Percentiles rank a stretch among this genome's conserved stretches.
These are phyloP conservation scores for Eremothecium gossypii DNA, from an alignment of 1,139 yeast genomes.

Conservation along the genomic window DNA sequence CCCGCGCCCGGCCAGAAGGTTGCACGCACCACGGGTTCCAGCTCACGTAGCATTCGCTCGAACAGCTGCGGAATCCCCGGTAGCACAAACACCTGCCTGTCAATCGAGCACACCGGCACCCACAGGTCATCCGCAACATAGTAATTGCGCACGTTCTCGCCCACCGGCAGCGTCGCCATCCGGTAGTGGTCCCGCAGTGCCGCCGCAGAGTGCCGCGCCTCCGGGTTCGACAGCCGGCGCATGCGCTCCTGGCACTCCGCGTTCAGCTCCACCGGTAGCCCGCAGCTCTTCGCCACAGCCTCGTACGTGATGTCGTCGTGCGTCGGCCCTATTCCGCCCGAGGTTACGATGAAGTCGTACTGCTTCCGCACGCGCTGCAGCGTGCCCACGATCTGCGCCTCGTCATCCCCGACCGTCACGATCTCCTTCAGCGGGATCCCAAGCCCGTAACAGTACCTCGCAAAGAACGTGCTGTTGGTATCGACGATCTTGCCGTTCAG, in stretches of 20 bases:
- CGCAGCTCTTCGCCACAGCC: slow-evolving; percentile 55
- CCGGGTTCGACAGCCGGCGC: slow-evolving; percentile 40
- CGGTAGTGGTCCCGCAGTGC: slow-evolving; percentile 53
- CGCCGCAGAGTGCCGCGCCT: slow-evolving; percentile 34
- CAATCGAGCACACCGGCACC: slow-evolving; percentile 73
- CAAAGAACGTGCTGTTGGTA: slow-evolving; percentile 65
- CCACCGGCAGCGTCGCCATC: slow-evolving; percentile 70
- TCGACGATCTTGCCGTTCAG: slow-evolving; percentile 80
- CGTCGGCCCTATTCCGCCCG: slow-evolving; percentile 83
- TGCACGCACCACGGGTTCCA: slow-evolving; percentile 26
- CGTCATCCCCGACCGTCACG: slow-evolving; percentile 70
- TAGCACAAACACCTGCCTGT: slow-evolving; percentile 53
- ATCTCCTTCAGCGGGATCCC: slow-evolving; percentile 61
- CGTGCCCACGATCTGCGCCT: slow-evolving; percentile 50
- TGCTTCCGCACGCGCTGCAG: slow-evolving; percentile 39
- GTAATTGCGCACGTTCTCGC: slow-evolving; percentile 40
- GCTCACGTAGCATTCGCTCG: slow-evolving; percentile 40
- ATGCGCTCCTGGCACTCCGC: slow-evolving; percentile 50
- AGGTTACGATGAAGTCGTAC: slow-evolving; percentile 65
- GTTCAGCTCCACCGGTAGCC: slow-evolving; percentile 44
- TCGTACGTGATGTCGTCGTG: slow-evolving; percentile 84
- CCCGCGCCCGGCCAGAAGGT: slow-evolving; percentile 17
- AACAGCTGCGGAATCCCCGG: slow-evolving; percentile 82
- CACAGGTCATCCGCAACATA: slow-evolving; percentile 53
- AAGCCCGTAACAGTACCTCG: slow-evolving; percentile 54